Base-by-base conservation (phyloP, 306 rosid genomes). In the Carpinus fangiana region DNA sequence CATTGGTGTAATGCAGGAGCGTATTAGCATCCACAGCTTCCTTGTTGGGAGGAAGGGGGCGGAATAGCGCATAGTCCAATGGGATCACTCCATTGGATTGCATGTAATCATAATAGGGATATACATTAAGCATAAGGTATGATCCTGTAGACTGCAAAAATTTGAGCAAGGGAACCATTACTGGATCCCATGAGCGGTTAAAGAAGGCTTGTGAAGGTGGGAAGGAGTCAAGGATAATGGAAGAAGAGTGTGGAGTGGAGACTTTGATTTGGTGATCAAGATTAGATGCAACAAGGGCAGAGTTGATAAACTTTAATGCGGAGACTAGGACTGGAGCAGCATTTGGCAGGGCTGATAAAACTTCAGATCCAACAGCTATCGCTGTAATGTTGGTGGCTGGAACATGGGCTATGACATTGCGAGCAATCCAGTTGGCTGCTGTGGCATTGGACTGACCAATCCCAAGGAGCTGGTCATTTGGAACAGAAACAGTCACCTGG, bases 171-270 rank as follows among this genome's bases (percentile, higher is more conserved):
- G 98, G 98, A 53, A 90, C 88, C 91, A 90, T 82, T 75, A 94
- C 98, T 0, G 93, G 91, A 77, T 94, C 85, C 98, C 98, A 94
- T 21, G 98, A 79, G 47, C 91, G 97, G 73, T 94, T 94, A 76
- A 94, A 94, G 86, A 90, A 92, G 73, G 98, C 98, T 75, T 94
- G 97, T 26, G 98, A 94, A 61, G 98, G 98, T n/a, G 98, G 98
- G 85, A 94, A 94, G 7, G 98, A 94, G 82, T 90, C 97, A 0
- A 94, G 93, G 79, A 94, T 90, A 74, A 94, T 77, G 81, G 98
- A 90, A 45, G 98, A 89, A 43, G 98, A 76, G 80, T 89, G 94
- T 26, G 98, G 93, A 8, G 86, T 94, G 18, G 98, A 94, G 82
- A 94, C 97, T 87, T 85, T 92, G 50, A 94, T 85, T 79, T 90